Conservation (phyloP, 306 rosid species). For the Sechiopsis laciniata region DNA sequence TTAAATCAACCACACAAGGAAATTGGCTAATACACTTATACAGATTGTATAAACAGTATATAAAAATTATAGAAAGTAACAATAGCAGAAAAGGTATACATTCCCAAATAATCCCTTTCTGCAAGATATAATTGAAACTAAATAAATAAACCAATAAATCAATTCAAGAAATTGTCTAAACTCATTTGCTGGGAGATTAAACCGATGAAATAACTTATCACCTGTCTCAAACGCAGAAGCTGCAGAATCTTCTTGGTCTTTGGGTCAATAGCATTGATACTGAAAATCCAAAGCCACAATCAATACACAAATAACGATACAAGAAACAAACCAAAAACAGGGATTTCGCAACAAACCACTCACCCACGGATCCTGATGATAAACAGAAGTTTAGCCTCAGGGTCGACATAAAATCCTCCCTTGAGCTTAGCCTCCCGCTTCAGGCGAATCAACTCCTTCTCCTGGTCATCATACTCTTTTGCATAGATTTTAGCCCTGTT, state of each 20-base stretch:
- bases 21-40: no score
- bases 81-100: not conserved
- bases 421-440: constrained; percentile 87
- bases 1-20: no score
- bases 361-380: constrained; percentile 84
- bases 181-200: not conserved
- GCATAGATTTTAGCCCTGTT: constrained; percentile 64
- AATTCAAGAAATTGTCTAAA: not conserved
- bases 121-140: not conserved
- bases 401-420: constrained; percentile 93
- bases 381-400: constrained; percentile 79
- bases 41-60: not conserved
- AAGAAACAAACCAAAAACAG: not conserved
- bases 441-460: constrained; percentile 50
- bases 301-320: not conserved
- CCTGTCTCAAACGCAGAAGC: constrained; percentile 89
- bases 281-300: constrained; percentile 28
- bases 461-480: constrained; percentile 57
- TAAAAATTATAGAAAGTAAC: not conserved
- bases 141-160: not conserved
- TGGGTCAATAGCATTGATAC: constrained; percentile 86
- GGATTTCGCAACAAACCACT: not conserved
- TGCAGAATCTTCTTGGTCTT: constrained; percentile 70
- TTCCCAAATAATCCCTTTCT: not conserved
- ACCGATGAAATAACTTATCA: not conserved